Evolutionary conservation across 768 basidiomycete genomes (phyloP).

Genomic region (Suillus cothurnatus): DNA sequence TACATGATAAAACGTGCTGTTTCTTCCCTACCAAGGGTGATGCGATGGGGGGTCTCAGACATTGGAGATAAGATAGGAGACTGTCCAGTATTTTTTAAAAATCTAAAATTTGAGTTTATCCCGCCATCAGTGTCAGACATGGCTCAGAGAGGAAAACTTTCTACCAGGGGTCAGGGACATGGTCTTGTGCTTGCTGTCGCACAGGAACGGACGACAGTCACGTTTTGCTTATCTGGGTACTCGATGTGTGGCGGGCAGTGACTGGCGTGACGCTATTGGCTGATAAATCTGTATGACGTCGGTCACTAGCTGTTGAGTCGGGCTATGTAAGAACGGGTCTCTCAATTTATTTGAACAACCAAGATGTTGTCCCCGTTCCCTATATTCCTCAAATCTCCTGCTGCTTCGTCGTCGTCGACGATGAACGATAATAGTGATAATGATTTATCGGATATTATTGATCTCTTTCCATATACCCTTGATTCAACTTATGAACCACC

Average conservation of each 20-base stretch:
- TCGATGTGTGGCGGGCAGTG: too few relatives aligned
- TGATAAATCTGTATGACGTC: conserved; percentile 1
- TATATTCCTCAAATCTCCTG: neutral
- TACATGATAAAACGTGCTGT: neutral
- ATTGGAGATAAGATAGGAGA: too few relatives aligned
- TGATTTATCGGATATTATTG: neutral
- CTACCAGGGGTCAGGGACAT: too few relatives aligned
- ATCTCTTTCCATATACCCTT: neutral
- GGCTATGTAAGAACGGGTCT: neutral
- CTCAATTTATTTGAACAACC: neutral
- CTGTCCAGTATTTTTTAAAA: too few relatives aligned
- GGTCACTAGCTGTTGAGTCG: neutral
- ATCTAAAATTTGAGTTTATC: too few relatives aligned
- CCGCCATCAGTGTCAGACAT: too few relatives aligned
- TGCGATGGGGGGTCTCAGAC: too few relatives aligned
- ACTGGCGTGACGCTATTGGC: neutral
- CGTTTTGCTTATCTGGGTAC: too few relatives aligned
- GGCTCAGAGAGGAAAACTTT: too few relatives aligned
- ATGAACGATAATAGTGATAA: neutral
- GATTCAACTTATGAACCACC: neutral
- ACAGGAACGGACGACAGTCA: too few relatives aligned
- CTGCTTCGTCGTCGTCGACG: neutral
- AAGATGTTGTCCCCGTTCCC: conserved; percentile 2
- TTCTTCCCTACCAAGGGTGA: too few relatives aligned
- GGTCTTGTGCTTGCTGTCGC: too few relatives aligned